phyloP scores from a whole-genome alignment of 2,329 filamentous ascomycete genomes.

The Xylariales sp. region DNA sequence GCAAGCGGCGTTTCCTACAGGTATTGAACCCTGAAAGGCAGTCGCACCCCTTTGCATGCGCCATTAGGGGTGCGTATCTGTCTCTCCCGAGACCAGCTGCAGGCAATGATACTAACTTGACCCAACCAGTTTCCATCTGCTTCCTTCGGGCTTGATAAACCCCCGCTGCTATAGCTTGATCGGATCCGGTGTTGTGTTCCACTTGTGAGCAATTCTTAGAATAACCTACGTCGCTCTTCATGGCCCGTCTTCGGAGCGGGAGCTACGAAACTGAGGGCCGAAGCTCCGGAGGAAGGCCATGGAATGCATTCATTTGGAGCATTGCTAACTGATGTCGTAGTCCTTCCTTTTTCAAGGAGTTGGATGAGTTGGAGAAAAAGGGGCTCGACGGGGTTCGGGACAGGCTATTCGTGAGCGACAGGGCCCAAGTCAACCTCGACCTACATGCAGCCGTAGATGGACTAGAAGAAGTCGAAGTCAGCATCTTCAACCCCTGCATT shows the following conservation, averaged over 20 bases:
- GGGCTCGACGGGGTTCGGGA: slow-evolving; percentile 50
- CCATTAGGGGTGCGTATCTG: too few species aligned
- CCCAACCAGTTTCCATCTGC: slow-evolving; percentile 11
- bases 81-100: neutral
- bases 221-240: neutral
- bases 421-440: slow-evolving; percentile 59
- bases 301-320: too few species aligned
- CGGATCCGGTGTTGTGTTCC: slow-evolving; percentile 54
- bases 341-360: slow-evolving; percentile 62
- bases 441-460: slow-evolving; percentile 63
- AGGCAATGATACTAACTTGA: neutral
- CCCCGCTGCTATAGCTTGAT: slow-evolving; percentile 65
- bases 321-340: neutral
- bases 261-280: neutral
- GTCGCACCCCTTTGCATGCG: too few species aligned
- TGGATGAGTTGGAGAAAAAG: slow-evolving; percentile 55
- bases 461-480: slow-evolving; percentile 54
- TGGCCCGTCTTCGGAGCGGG: neutral
- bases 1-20: slow-evolving; percentile 13
- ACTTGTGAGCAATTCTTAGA: slow-evolving; percentile 16
- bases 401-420: slow-evolving; percentile 58
- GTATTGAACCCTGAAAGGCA: slow-evolving; percentile 4
- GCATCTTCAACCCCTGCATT: too few species aligned
- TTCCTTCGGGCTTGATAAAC: slow-evolving; percentile 64
- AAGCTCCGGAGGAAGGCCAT: neutral